Evolutionary conservation across 306 rosid genomes (phyloP), one percentile per base, ranked within the genome.

Genomic region (Ammopiptanthus mongolicus): DNA sequence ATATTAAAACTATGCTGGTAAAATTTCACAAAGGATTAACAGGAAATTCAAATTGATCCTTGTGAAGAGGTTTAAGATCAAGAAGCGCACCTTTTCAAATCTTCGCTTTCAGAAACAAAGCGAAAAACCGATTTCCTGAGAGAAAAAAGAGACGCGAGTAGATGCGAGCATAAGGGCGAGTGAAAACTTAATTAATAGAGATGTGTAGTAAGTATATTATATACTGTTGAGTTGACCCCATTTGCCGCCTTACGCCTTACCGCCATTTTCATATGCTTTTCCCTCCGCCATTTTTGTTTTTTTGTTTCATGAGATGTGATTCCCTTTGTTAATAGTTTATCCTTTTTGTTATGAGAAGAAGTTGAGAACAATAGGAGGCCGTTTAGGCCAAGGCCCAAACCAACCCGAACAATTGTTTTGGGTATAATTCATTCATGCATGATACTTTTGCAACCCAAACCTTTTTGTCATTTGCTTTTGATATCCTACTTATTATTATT

Each of bases 181-280:
- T 2, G 50, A 56, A 23, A 22, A 42, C 7, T 1, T 17, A 7
- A 8, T 1, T 17, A 7, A 8, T 3, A 10, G 3, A 4, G 22
- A 7, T 6, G 48, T 3, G 42, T 42, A 69, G 61, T 17, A 18
- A 15, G 11, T 5, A 18, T 22, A 6, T 21, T 12, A 25, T 25
- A 25, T 25, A 25, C 28, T 25, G 1, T 25, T 25, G 28, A 25
- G 39, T 34, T 34, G 51, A 8, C 13, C 6, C 3, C 7, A 29
- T 31, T 74, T 78, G 81, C 78, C 78, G 78, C 83, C 83, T 36
- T 74, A n/a, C 78, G 78, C 83, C 83, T 36, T 74, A n/a, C 17
- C 75, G 79, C 85, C 83, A 42, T 23, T 81, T 76, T 74, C 77
- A 8, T 77, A 55, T 65, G 23, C 12, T 44, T 73, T 65, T 22